phyloP scores from a whole-genome alignment of 495 filamentous ascomycete species.

The Penicillium verhagenii region DNA sequence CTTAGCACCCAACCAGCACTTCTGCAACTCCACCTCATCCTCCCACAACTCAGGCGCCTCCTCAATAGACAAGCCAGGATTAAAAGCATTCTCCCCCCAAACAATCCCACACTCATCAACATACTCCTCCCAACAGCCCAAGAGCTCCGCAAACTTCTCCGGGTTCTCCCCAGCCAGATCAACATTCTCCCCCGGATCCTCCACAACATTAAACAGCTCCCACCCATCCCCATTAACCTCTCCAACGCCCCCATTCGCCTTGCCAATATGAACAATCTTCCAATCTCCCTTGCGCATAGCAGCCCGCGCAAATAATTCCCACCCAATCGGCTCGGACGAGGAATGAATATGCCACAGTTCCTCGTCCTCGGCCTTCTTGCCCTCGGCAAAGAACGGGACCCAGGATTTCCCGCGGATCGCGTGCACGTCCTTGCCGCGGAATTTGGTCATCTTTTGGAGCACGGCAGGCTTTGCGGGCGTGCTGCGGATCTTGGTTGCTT shows the following conservation, averaged over 20 bases:
- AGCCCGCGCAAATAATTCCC: slow-evolving; percentile 38
- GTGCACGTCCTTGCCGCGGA: slow-evolving; percentile 10
- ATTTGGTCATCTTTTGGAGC: slow-evolving; percentile 7
- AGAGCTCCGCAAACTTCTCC: slow-evolving; percentile 31
- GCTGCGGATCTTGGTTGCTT: not conserved
- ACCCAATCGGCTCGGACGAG: slow-evolving; percentile 23
- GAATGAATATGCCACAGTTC: slow-evolving; percentile 17
- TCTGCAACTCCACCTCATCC: slow-evolving; percentile 18
- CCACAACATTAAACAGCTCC: slow-evolving; percentile 38
- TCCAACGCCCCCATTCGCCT: slow-evolving; percentile 6
- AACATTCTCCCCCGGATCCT: slow-evolving; percentile 40
- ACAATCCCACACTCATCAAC: slow-evolving; percentile 20
- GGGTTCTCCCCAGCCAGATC: slow-evolving; percentile 29
- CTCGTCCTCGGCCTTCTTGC: slow-evolving; percentile 9
- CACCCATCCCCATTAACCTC: slow-evolving; percentile 12
- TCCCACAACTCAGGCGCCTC: slow-evolving; percentile 18
- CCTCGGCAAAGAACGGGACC: slow-evolving; percentile 7
- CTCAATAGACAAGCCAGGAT: slow-evolving; percentile 5
- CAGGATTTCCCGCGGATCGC: slow-evolving; percentile 17
- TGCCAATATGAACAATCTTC: slow-evolving; percentile 30
- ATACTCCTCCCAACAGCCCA: slow-evolving; percentile 41
- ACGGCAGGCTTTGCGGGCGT: not conserved
- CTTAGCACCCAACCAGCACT: slow-evolving; percentile 14
- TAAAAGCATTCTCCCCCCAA: slow-evolving; percentile 13
- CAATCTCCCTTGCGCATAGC: slow-evolving; percentile 40